Evolutionary conservation across 2,329 filamentous ascomycete genomes (phyloP).

Genomic region (Phoma herbarum): DNA sequence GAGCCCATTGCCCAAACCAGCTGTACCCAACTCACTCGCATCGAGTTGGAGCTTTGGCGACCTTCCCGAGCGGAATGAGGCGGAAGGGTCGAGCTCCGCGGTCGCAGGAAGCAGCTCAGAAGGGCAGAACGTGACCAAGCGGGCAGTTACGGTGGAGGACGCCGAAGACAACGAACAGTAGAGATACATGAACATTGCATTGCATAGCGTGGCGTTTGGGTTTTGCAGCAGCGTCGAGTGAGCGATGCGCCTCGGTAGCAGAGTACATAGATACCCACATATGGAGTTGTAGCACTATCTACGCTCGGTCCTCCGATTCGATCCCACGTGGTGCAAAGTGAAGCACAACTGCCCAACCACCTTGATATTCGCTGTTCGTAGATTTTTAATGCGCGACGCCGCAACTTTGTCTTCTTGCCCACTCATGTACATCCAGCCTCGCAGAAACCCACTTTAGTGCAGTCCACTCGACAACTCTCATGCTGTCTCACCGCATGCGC

Average conservation of each 20-base stretch:
- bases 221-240: constrained; percentile 12
- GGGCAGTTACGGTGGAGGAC: constrained; percentile 46
- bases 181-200: constrained; percentile 26
- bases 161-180: constrained; percentile 40
- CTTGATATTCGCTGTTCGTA: constrained; percentile 20
- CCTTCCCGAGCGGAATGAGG: constrained; percentile 35
- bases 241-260: constrained; percentile 10
- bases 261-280: constrained; percentile 18
- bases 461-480: constrained; percentile 24
- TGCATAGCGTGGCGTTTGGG: constrained; percentile 52
- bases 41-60: constrained; percentile 52
- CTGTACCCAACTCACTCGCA: constrained; percentile 43
- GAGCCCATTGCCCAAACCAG: constrained; percentile 34
- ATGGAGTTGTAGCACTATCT: constrained; percentile 17
- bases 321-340: constrained; percentile 16
- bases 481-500: constrained; percentile 18
- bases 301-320: constrained; percentile 17
- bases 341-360: constrained; percentile 28
- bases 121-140: constrained; percentile 32
- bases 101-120: constrained; percentile 38
- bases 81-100: constrained; percentile 42
- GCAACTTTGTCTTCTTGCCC: constrained; percentile 7
- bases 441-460: constrained; percentile 24
- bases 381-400: constrained; percentile 5
- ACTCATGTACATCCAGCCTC: constrained; percentile 21